phyloP scores from a whole-genome alignment of 2,329 filamentous ascomycete species.

The Pyrenochaeta sp. region DNA sequence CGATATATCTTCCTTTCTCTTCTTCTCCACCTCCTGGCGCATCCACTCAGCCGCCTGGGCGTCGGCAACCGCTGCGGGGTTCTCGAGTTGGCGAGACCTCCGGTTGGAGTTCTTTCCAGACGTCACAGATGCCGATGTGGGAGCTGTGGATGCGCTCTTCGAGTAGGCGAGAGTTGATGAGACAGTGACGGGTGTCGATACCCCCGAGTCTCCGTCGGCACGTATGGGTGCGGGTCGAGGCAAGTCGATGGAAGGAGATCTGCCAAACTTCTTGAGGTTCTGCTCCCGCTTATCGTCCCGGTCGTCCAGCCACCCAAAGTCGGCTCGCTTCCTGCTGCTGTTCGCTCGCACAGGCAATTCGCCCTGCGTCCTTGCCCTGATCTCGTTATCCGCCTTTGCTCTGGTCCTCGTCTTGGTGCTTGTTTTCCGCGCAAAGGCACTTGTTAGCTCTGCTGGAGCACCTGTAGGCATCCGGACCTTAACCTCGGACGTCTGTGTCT shows the following conservation, averaged over 20 bases:
- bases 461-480: constrained; percentile 40
- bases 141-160: constrained; percentile 51
- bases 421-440: constrained; percentile 30
- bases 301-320: constrained; percentile 31
- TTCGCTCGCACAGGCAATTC: constrained; percentile 41
- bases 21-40: constrained; percentile 53
- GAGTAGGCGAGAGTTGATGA: constrained; percentile 52
- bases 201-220: constrained; percentile 43
- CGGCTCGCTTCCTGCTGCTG: constrained; percentile 43
- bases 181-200: constrained; percentile 54
- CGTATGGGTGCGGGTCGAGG: constrained; percentile 25
- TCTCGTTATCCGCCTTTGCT: constrained; percentile 34
- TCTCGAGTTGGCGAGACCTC: constrained; percentile 48
- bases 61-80: constrained; percentile 49
- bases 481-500: constrained; percentile 26
- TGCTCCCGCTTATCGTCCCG: constrained; percentile 32
- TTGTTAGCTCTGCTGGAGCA: constrained; percentile 39
- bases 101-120: constrained; percentile 28
- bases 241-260: constrained; percentile 27
- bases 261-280: constrained; percentile 30
- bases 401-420: constrained; percentile 32
- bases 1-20: constrained; percentile 30
- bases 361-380: constrained; percentile 13
- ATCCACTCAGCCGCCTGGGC: constrained; percentile 55
- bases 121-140: constrained; percentile 53